Evolutionary conservation across 306 rosid genomes (phyloP).

Genomic region (Morella rubra): DNA sequence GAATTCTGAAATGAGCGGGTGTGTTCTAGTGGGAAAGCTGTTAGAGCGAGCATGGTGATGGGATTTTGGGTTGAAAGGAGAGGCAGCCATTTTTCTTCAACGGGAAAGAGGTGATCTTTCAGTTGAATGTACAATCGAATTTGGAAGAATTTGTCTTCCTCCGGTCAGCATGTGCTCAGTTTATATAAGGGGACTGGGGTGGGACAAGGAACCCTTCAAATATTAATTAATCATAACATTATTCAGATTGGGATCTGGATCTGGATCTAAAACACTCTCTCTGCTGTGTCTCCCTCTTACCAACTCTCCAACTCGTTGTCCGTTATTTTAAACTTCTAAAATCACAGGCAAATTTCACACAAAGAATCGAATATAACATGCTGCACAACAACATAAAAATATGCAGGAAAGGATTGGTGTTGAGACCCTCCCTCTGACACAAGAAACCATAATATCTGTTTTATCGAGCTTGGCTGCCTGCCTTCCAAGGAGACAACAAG

Average conservation of each 20-base stretch:
- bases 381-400: not conserved
- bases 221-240: slow-evolving; percentile 22
- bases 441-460: not conserved
- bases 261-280: slow-evolving; percentile 16
- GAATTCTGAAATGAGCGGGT: slow-evolving; percentile 35
- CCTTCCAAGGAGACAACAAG: not conserved
- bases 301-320: not conserved
- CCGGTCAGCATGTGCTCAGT: slow-evolving; percentile 7
- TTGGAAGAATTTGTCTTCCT: slow-evolving; percentile 15
- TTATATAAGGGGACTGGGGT: slow-evolving; percentile 19
- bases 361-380: not conserved
- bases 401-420: not conserved
- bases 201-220: slow-evolving; percentile 23
- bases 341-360: not conserved
- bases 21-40: slow-evolving; percentile 41
- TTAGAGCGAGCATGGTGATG: slow-evolving; percentile 36
- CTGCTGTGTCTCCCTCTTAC: slow-evolving; percentile 2
- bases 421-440: not conserved
- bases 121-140: slow-evolving; percentile 5
- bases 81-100: slow-evolving; percentile 34
- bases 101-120: not conserved
- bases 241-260: slow-evolving; percentile 30
- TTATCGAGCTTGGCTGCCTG: not conserved
- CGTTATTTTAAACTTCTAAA: not conserved
- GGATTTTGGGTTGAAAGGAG: slow-evolving; percentile 29